Conservation (phyloP, 345 rosid species). For the Rhodamnia rubescens region DNA sequence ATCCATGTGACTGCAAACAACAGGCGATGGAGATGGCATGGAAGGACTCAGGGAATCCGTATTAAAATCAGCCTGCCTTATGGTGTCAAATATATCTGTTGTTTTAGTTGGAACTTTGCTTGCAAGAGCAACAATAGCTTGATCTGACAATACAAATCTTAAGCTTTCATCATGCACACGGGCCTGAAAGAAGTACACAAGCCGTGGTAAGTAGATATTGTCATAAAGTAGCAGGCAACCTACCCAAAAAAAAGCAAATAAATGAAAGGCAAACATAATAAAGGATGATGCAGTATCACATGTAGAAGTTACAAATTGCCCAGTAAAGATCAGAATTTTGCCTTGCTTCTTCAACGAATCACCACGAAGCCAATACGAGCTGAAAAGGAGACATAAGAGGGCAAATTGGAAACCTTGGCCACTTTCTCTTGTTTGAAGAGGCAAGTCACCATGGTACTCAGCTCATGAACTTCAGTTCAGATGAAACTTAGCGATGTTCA, state of each 20-base stretch:
- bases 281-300: neutral
- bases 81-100: conserved; percentile 29
- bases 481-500: neutral
- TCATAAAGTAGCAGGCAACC: neutral
- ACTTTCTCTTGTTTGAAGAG: neutral
- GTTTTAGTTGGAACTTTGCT: conserved; percentile 28
- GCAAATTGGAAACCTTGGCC: neutral
- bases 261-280: neutral
- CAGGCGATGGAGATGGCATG: conserved; percentile 46
- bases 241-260: neutral
- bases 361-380: neutral
- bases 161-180: conserved; percentile 92
- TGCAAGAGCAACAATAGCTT: conserved; percentile 61
- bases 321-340: neutral
- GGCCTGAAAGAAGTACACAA: conserved; percentile 42
- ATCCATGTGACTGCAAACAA: conserved; percentile 63
- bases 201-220: conserved; percentile 4
- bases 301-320: neutral
- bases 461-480: neutral
- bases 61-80: conserved; percentile 51
- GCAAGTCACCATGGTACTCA: neutral
- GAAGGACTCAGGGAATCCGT: conserved; percentile 32
- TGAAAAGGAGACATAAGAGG: neutral
- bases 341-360: neutral
- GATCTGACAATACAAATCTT: conserved; percentile 74